phyloP scores from a whole-genome alignment of 768 basidiomycete genomes.

The Suillus variegatus region DNA sequence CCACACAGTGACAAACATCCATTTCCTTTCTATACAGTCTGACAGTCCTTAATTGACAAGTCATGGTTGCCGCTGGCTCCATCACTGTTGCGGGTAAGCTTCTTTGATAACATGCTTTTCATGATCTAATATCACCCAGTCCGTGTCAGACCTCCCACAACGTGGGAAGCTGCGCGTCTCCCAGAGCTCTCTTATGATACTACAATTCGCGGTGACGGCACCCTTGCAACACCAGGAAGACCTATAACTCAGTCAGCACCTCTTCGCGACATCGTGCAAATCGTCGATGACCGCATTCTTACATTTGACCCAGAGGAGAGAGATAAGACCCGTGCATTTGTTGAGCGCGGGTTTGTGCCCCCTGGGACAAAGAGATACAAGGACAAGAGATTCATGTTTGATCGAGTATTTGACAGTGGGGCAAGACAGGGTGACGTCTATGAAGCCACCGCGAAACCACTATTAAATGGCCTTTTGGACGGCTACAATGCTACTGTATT shows the following conservation, averaged over 20 bases:
- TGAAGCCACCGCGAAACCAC: slow-evolving; percentile 79
- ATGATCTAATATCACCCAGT: slow-evolving; percentile 47
- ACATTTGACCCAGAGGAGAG: slow-evolving; percentile 96
- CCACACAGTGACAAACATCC: not conserved
- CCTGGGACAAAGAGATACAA: slow-evolving; percentile 94
- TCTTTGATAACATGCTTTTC: slow-evolving; percentile 18
- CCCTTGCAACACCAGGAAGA: slow-evolving; percentile 68
- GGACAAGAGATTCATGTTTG: slow-evolving; percentile 96
- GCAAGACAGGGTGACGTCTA: slow-evolving; percentile 87
- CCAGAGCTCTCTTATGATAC: slow-evolving; percentile 74
- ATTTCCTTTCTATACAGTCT: not conserved
- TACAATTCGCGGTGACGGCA: slow-evolving; percentile 81
- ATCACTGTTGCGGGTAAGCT: slow-evolving; percentile 80
- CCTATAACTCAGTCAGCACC: slow-evolving; percentile 52
- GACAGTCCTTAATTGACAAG: slow-evolving; percentile 10
- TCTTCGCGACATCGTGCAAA: slow-evolving; percentile 79
- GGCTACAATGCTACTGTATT: slow-evolving; percentile 98
- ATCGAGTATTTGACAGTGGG: slow-evolving; percentile 84
- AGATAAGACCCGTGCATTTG: slow-evolving; percentile 75
- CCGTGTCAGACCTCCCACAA: slow-evolving; percentile 85
- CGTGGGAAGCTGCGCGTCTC: slow-evolving; percentile 83
- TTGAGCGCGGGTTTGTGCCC: slow-evolving; percentile 82
- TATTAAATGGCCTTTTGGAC: slow-evolving; percentile 83
- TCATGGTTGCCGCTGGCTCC: slow-evolving; percentile 83
- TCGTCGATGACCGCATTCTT: slow-evolving; percentile 92